These are phyloP conservation scores for Coemansia sp. DNA, from an alignment of 192 early-diverging fungal species.

Conservation along the genomic window DNA sequence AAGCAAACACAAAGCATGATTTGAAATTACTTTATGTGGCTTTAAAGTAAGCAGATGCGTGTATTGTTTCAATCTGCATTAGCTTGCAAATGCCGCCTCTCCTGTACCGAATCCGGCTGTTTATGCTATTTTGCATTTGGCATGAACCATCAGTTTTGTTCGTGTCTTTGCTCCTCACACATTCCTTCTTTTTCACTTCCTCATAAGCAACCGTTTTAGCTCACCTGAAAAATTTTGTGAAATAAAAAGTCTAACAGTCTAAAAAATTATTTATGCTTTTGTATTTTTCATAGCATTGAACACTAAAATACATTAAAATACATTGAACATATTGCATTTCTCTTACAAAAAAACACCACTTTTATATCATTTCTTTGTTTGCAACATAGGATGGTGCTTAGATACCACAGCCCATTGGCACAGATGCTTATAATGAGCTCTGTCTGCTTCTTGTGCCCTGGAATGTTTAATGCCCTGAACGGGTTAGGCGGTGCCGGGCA, in stretches of 20 bases:
- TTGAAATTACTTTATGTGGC: neutral
- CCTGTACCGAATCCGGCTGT: neutral
- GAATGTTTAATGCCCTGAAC: slow-evolving; percentile 75
- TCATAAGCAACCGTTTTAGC: neutral
- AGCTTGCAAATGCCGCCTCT: neutral
- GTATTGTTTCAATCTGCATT: neutral
- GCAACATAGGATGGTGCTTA: slow-evolving; percentile 23
- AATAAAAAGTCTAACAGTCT: neutral
- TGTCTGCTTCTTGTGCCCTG: slow-evolving; percentile 75
- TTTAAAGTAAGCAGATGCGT: neutral
- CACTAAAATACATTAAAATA: neutral
- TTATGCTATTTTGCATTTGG: neutral
- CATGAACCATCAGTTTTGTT: neutral
- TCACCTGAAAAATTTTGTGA: neutral
- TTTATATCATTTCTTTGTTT: too few relatives aligned
- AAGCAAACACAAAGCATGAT: neutral
- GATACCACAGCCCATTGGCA: slow-evolving; percentile 60
- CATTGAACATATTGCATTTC: neutral
- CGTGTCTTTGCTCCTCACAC: neutral
- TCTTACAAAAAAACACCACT: neutral
- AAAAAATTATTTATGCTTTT: neutral
- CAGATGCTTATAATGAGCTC: slow-evolving; percentile 71
- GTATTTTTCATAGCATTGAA: neutral
- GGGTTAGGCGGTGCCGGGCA: slow-evolving; percentile 69
- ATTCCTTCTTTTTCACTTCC: neutral